Evolutionary conservation across 192 early-diverging fungal genomes (phyloP).

Genomic region (Backusella liffmaniae): DNA sequence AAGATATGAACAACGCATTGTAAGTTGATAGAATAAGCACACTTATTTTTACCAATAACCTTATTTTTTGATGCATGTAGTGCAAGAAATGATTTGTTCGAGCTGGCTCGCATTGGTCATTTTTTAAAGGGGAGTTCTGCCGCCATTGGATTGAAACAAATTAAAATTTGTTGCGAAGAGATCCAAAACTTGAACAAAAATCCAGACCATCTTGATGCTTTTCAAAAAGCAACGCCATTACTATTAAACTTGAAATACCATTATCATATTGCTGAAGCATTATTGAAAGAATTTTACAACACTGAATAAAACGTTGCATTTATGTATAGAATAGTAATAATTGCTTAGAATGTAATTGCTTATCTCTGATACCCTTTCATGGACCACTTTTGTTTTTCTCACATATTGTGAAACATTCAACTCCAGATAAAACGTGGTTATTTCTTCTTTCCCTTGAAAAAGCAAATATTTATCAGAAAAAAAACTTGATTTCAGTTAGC

Average conservation of each 20-base stretch:
- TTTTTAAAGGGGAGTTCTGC: conserved; percentile 92
- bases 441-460: too few relatives aligned
- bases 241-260: conserved; percentile 59
- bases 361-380: neutral
- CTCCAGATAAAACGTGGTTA: too few relatives aligned
- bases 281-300: conserved; percentile 67
- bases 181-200: conserved; percentile 78
- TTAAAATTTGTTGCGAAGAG: conserved; percentile 80
- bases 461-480: too few relatives aligned
- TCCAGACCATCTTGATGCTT: conserved; percentile 57
- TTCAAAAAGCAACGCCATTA: conserved; percentile 48
- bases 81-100: conserved; percentile 55
- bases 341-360: too few relatives aligned
- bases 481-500: too few relatives aligned
- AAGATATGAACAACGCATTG: conserved; percentile 73
- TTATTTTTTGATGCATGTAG: conserved; percentile 26
- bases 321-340: neutral
- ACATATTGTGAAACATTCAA: too few relatives aligned
- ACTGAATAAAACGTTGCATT: neutral
- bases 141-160: conserved; percentile 75
- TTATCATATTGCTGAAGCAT: conserved; percentile 66
- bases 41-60: neutral
- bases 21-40: conserved; percentile 23
- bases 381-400: neutral
- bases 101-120: conserved; percentile 80